Conservation (phyloP, 2,329 filamentous ascomycete species). For the Fusarium chuoi region DNA sequence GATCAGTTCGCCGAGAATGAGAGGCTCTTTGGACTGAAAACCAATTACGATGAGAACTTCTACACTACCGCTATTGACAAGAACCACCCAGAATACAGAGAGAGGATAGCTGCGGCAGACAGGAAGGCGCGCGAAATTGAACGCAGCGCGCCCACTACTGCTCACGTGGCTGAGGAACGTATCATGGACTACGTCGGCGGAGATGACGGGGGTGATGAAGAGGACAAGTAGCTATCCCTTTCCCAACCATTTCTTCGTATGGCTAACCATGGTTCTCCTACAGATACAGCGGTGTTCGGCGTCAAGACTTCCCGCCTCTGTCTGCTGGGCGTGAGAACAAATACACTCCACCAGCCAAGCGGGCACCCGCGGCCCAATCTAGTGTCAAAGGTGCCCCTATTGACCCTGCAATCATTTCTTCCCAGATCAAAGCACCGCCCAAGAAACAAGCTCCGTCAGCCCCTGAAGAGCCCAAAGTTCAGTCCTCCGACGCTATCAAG, state of each 20-base stretch:
- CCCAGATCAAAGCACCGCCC: slow-evolving; percentile 70
- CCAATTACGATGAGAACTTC: slow-evolving; percentile 91
- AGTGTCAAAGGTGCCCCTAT: slow-evolving; percentile 81
- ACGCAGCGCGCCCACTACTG: slow-evolving; percentile 74
- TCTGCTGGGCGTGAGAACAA: slow-evolving; percentile 66
- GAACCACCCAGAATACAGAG: slow-evolving; percentile 81
- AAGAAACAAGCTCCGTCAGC: slow-evolving; percentile 49
- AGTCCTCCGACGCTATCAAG: slow-evolving; percentile 43
- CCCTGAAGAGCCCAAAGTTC: slow-evolving; percentile 42
- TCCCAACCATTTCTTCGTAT: neutral
- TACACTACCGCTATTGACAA: slow-evolving; percentile 94
- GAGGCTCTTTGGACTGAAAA: slow-evolving; percentile 85
- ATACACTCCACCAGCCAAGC: slow-evolving; percentile 90
- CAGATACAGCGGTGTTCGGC: slow-evolving; percentile 91
- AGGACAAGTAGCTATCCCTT: slow-evolving; percentile 77
- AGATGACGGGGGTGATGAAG: slow-evolving; percentile 77
- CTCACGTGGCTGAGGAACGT: slow-evolving; percentile 91
- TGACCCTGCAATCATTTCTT: slow-evolving; percentile 90
- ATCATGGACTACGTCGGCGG: slow-evolving; percentile 74
- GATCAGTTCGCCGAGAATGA: slow-evolving; percentile 96
- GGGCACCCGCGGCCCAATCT: slow-evolving; percentile 78
- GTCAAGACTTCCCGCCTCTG: slow-evolving; percentile 78
- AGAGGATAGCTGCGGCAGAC: slow-evolving; percentile 81
- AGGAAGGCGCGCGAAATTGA: slow-evolving; percentile 92
- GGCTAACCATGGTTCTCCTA: slow-evolving; percentile 33